Base-by-base conservation (phyloP, 305 asterid species). In the Fraxinus velutina region DNA sequence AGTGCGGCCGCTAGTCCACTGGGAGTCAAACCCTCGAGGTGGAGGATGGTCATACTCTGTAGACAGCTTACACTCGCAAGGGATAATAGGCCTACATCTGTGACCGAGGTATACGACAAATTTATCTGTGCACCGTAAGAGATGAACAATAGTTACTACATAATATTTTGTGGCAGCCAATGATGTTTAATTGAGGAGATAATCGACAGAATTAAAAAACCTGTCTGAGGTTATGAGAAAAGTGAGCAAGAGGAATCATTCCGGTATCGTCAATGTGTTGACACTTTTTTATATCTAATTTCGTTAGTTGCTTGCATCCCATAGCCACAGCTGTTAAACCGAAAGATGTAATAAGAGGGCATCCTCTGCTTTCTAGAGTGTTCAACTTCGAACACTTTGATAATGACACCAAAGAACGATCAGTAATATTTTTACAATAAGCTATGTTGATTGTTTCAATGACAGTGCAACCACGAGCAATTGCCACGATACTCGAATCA, bases 301-400 rank as follows among this genome's bases (percentile, higher is more conserved):
- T 91, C 44, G 87, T 81, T 5, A 95, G 93, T 70, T 87, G 94
- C 89, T 86, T 92, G 86, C 98, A 93, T 75, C 96, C 97, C 83
- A 83, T 86, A 5, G 97, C 92, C 75, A 93, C 76, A 50, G 97
- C 96, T 33, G 92, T 88, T 82, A 93, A 84, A 57, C 99, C 99
- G 19, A 73, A 85, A 13, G 97, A 88, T 70, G 97, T 93, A 76
- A 95, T 78, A 74, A 88, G 90, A 76, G 94, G 91, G 80, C 98
- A 95, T 33, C 98, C 97, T 82, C 99, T 91, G 80, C 84, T 88
- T 88, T 95, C 99, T 55, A 95, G 85, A 13, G 96, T 89, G 80
- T 86, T 92, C 80, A 95, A 73, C 88, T 89, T 91, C 2, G 84
- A 83, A 86, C 99, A 95, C 83, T 92, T 92, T 30, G 98, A 89